Evolutionary conservation across 805 yeast genomes (phyloP), one percentile per base, ranked within the genome.

Genomic region (Saturnispora dispora): DNA sequence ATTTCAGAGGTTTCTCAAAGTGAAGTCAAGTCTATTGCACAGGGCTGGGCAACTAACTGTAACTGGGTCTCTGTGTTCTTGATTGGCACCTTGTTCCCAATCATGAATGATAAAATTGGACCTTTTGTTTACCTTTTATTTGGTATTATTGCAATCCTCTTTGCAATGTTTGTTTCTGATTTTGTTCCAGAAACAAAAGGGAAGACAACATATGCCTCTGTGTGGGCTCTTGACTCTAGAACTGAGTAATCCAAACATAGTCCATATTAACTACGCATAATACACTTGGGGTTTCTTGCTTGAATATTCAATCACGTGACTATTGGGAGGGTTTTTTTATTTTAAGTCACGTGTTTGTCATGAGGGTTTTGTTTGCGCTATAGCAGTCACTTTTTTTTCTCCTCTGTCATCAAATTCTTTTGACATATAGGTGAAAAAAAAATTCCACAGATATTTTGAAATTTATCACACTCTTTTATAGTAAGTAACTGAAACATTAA

Each of bases 51-150:
- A 11, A 88, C 93, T 0, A 79, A 88, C 13, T 79, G 87, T 71
- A 93, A 91, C 65, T 91, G 97, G 97, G 58, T 87, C 10, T 85
- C 96, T 9, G 88, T 96, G 0, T 91, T 93, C 61, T 58, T 82
- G 0, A 81, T 88, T 32, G 96, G 96, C 1, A 84, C 75, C 55
- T 62, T 81, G 20, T 91, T 93, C 73, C 99, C 99, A 1, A 67
- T 83, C 4, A 64, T 86, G 25, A 81, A 83, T 63, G 67, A 70
- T 13, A 55, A 66, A 51, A 64, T 90, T 39, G 96, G 96, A 9
- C 89, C 96, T 0, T 79, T 77, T 45, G 88, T 85, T 28, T 93
- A 87, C 70, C 71, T 81, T 52, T 62, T 87, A 9, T 90, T 93
- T 66, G 81, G 90, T 0, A 50, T 66, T 3, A 74, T 79, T 57